phyloP scores from a whole-genome alignment of 2,329 filamentous ascomycete genomes.

The Aspergillus floridensis region DNA sequence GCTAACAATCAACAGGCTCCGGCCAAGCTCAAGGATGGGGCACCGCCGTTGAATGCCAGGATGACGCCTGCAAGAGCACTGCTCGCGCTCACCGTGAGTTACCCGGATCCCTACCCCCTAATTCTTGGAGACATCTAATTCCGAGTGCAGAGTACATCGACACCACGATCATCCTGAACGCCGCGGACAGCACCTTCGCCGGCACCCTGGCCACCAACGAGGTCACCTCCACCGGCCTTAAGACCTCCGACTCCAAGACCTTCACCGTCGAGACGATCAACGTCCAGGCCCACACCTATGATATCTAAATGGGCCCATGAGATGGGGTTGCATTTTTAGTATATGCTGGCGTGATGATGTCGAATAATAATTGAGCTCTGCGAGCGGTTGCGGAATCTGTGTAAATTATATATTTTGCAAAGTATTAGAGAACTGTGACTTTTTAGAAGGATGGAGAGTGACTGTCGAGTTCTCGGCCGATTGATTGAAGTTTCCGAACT shows the following conservation, averaged over 20 bases:
- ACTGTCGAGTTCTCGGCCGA: no score
- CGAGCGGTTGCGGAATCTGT: no score
- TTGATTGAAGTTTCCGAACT: no score
- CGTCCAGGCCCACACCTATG: constrained; percentile 28
- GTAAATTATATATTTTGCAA: no score
- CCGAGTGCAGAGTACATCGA: constrained; percentile 25
- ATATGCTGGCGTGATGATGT: no score
- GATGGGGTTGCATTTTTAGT: no score
- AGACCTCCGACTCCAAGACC: constrained; percentile 25
- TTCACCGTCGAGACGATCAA: constrained; percentile 30
- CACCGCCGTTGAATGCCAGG: constrained; percentile 34
- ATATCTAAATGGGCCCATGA: neutral
- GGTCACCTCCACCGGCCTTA: constrained; percentile 25
- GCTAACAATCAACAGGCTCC: constrained; percentile 17
- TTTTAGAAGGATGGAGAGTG: no score
- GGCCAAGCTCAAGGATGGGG: constrained; percentile 34
- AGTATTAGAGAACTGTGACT: no score
- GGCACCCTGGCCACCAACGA: constrained; percentile 29
- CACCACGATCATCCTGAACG: constrained; percentile 30
- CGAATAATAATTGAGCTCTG: no score
- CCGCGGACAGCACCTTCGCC: constrained; percentile 26
- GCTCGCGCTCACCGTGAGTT: constrained; percentile 31
- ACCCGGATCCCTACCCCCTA: no score
- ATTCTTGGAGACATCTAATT: neutral
- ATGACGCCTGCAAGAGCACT: constrained; percentile 25